Percentiles rank a stretch among this genome's conserved stretches.
Conservation (phyloP, 257 asterid species). For the Perilla frutescens region DNA sequence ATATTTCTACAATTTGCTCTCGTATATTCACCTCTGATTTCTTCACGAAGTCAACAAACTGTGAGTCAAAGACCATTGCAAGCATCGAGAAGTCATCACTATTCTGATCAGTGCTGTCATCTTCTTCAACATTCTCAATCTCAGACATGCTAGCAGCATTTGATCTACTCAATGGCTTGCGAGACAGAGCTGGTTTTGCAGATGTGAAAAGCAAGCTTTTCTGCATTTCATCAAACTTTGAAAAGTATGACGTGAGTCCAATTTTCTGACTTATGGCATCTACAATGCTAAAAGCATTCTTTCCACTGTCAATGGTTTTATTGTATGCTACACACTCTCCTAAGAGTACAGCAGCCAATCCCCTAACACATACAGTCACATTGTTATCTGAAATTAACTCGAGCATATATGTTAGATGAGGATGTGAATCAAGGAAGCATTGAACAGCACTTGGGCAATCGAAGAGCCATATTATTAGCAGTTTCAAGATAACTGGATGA, state of each 20-base stretch:
- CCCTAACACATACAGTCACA: conserved; percentile 64
- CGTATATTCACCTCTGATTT: conserved; percentile 69
- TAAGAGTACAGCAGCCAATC: conserved; percentile 78
- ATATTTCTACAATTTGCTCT: conserved; percentile 73
- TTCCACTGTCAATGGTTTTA: conserved; percentile 60
- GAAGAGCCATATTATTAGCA: conserved; percentile 77
- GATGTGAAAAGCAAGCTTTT: conserved; percentile 69
- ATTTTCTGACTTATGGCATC: conserved; percentile 81
- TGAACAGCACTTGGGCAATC: conserved; percentile 87
- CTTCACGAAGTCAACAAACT: conserved; percentile 71
- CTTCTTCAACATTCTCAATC: conserved; percentile 76
- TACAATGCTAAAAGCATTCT: conserved; percentile 64
- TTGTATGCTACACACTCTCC: conserved; percentile 77
- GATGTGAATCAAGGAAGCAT: conserved; percentile 81
- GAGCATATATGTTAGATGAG: conserved; percentile 80
- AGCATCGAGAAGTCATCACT: conserved; percentile 75
- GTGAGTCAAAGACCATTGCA: conserved; percentile 68
- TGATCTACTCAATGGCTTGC: conserved; percentile 80
- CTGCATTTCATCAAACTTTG: conserved; percentile 83
- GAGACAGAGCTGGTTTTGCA: conserved; percentile 63
- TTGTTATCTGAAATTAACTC: conserved; percentile 74
- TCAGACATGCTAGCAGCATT: conserved; percentile 88
- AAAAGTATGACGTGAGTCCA: conserved; percentile 76
- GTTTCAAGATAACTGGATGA: conserved; percentile 80
- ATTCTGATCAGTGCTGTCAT: conserved; percentile 58